phyloP scores from a whole-genome alignment of 164 flowering plant genomes.

The Cinnamomum micranthum region DNA sequence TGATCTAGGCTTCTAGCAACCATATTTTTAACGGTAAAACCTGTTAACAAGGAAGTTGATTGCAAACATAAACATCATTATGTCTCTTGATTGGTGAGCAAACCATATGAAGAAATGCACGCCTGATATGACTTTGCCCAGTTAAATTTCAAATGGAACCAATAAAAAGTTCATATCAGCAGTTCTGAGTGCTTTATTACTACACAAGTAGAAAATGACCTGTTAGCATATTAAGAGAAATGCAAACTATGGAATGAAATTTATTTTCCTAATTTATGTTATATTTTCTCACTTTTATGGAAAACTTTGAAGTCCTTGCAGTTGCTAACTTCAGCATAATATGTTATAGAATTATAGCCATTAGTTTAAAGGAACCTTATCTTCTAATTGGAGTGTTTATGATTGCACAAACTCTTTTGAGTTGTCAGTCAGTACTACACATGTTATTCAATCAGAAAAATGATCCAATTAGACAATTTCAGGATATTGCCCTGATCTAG shows the following conservation, averaged over 20 bases:
- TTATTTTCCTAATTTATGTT: no score
- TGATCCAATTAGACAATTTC: no score
- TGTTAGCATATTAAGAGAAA: not conserved
- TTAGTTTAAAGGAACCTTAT: no score
- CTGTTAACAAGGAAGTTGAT: not conserved
- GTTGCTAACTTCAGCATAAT: not conserved
- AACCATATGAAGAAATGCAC: not conserved
- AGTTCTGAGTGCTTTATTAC: not conserved
- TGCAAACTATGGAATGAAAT: no score
- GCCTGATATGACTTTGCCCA: not conserved
- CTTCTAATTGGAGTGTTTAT: no score
- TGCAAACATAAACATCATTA: not conserved
- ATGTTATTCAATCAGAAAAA: no score
- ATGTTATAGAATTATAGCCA: no score
- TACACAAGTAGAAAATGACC: not conserved
- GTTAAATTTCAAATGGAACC: not conserved
- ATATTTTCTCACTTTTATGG: no score
- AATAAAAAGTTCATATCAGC: not conserved
- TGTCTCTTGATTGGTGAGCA: not conserved
- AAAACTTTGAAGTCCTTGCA: not conserved
- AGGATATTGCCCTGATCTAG: not conserved
- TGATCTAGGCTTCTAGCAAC: not conserved
- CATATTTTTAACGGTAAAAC: not conserved
- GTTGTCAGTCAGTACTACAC: no score
- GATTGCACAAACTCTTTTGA: no score